Evolutionary conservation across 192 early-diverging fungal species (phyloP).

Genomic region (Rhizoclosmatium globosum): DNA sequence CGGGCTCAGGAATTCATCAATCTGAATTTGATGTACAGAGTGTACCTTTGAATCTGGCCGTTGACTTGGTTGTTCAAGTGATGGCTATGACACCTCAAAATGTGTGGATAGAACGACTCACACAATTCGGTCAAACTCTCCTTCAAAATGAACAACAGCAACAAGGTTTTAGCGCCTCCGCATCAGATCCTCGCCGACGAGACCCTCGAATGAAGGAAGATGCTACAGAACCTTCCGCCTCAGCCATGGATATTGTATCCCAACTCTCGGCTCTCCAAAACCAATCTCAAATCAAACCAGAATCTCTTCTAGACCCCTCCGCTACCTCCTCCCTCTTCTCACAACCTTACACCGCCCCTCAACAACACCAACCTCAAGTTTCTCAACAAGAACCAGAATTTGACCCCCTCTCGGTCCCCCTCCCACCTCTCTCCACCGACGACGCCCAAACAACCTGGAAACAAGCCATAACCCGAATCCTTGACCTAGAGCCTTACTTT

Average conservation of each 20-base stretch:
- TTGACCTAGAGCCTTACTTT: slow-evolving; percentile 39
- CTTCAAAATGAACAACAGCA: background rate
- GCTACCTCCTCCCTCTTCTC: background rate
- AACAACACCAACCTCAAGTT: background rate
- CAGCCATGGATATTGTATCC: background rate
- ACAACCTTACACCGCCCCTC: background rate
- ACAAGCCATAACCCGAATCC: slow-evolving; percentile 41
- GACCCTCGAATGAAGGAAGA: slow-evolving; percentile 9
- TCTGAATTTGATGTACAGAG: slow-evolving; percentile 35
- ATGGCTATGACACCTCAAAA: slow-evolving; percentile 10
- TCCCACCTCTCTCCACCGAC: slow-evolving; percentile 14
- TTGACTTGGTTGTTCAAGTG: slow-evolving; percentile 43
- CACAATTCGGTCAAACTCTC: slow-evolving; percentile 15
- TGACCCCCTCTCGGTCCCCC: background rate
- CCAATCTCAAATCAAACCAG: background rate
- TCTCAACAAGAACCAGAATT: slow-evolving; percentile 19
- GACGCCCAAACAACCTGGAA: slow-evolving; percentile 22
- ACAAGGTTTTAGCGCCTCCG: background rate
- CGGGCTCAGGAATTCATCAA: background rate
- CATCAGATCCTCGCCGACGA: background rate
- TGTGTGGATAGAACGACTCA: slow-evolving; percentile 26
- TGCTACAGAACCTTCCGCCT: background rate
- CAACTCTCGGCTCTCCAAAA: background rate
- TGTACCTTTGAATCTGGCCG: slow-evolving; percentile 36
- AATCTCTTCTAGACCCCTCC: background rate